Evolutionary conservation across 805 yeast species (phyloP), one percentile per base, ranked within the genome.

Genomic region (Candida broadrunensis): DNA sequence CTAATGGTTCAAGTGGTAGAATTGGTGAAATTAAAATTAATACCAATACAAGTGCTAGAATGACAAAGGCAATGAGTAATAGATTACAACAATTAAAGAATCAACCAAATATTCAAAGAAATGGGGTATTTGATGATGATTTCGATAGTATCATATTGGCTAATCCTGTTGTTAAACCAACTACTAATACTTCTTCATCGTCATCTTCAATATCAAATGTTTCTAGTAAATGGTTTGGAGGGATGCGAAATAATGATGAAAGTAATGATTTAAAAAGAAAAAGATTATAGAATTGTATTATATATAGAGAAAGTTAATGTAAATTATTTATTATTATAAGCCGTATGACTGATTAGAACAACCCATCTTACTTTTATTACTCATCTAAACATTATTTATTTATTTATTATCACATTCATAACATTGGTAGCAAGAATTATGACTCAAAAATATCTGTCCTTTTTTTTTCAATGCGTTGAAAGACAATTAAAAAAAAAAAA

Each of bases 1-100:
- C 57, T 25, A 48, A 49, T 14, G 47, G 36, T 18, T 36, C 54
- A 43, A 18, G 45, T 38, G 44, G 48, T 33, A 45, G 51, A 56
- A 44, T 50, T n/a, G 55, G 53, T 16, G 54, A 48, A 34, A 56
- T 63, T 18, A 59, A 54, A 52, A 65, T 65, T 14, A 75, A 70
- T 47, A 56, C 61, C 1, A 75, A 75, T 36, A 80, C 80, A 18
- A 68, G 61, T 40, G 83, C 88, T 2, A 75, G 76, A 47, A 59
- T 85, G 67, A 72, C 85, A 2, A 85, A 85, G 57, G 65, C 70
- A 1, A 77, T 83, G 84, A 72, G 72, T 42, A 52, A 58, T 14
- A 67, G 88, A 41, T 52, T 80, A 37, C 60, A 55, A 15, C 36
- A 42, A 21, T 18, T 29, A 18, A 37, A 38, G 11, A 27, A 42